A percentile compares a stretch with the other conserved stretches of the same genome.
phyloP scores from a whole-genome alignment of 768 basidiomycete species.

The Asterophora parasitica region DNA sequence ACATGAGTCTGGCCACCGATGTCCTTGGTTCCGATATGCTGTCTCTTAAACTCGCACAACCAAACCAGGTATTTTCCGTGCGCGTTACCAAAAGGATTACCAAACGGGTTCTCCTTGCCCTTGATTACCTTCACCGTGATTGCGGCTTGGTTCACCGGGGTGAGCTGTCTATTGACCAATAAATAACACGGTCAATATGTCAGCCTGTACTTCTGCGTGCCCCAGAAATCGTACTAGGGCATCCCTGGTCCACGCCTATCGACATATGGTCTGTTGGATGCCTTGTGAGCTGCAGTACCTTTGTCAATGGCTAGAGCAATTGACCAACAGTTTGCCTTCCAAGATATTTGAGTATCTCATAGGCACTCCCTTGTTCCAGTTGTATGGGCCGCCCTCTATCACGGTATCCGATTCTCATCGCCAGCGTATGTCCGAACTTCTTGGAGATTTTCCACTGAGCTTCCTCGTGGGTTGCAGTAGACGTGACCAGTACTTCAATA shows the following conservation, averaged over 20 bases:
- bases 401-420: constrained; percentile 13
- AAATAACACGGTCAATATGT: not conserved
- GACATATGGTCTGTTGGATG: constrained; percentile 27
- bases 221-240: constrained; percentile 8
- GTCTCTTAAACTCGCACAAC: too few species aligned
- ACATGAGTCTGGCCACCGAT: too few species aligned
- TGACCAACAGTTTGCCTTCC: constrained; percentile 2
- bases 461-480: constrained; percentile 14
- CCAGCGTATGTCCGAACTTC: constrained; percentile 14
- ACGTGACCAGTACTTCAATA: constrained; percentile 14
- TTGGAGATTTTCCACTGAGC: constrained; percentile 18
- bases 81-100: constrained; percentile 16
- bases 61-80: not conserved
- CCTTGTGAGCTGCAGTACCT: constrained; percentile 12
- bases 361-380: not conserved
- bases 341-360: constrained; percentile 10
- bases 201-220: constrained; percentile 18
- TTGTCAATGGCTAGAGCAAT: not conserved
- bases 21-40: too few species aligned
- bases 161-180: not conserved
- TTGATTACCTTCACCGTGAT: constrained; percentile 23
- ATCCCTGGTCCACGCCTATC: constrained; percentile 16
- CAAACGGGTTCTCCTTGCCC: too few species aligned
- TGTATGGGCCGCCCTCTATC: too few species aligned
- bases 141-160: constrained; percentile 20